Evolutionary conservation across 148 eudicot species (phyloP), one percentile per base, ranked within the genome.

Genomic region (Rhododendron ovatum): DNA sequence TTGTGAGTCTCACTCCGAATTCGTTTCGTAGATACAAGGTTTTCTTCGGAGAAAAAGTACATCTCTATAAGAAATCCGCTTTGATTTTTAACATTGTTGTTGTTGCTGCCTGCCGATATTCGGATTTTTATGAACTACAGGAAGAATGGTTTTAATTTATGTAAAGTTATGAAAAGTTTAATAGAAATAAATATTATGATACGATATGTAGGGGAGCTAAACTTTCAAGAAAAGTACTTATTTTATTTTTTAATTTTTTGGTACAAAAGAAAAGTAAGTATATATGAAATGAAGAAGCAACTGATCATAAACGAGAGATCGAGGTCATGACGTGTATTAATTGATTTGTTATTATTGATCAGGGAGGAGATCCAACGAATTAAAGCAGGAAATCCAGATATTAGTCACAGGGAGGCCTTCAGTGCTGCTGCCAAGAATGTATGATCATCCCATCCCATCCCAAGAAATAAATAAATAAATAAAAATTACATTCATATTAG

Each of bases 371-470:
- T 95, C 78, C 98, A 95, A 85, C 93, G 98, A 75, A 95, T 95
- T 87, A 95, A 95, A 90, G 96, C 95, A 28, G 95, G 91, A 88
- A 95, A 95, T 88, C 96, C 98, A 48, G 94, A 93, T 87, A 95
- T 95, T 41, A 91, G 95, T 83, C 98, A 95, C 89, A 91, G 98
- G 73, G 98, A 95, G 84, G 98, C 98, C 73, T 95, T 95, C 90
- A 95, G 98, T 90, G 94, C 98, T 76, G 98, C 98, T 89, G 98
- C 98, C 47, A 95, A 95, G 90, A 95, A 95, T 89, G 98, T 95
- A 90, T 87, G 92, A 86, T 28, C 6, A 30, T 71, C 20, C 41
- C 30, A 30, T 30, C 30, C 30, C 17, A 5, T 14, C 76, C 41
- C 43, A 61, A 73, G 24, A 12, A 67, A 28, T 11, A 26, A 26